Conservation (phyloP, 164 flowering plant species). For the Annona squamosa region DNA sequence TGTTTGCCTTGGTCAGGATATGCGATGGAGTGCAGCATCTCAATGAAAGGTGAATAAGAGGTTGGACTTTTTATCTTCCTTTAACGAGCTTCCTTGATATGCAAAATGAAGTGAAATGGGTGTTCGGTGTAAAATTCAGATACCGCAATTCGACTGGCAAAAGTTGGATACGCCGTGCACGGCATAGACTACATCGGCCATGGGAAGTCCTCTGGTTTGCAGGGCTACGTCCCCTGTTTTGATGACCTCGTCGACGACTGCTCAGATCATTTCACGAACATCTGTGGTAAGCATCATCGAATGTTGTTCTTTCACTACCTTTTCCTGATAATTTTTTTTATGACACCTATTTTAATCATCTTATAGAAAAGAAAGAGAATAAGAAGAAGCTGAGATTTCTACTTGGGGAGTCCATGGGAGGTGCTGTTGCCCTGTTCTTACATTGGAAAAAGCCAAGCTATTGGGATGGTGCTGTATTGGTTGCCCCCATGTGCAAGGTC, state of each 20-base stretch:
- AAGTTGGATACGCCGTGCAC: constrained; percentile 66
- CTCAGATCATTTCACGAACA: constrained; percentile 40
- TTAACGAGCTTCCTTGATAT: not conserved
- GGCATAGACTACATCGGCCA: constrained; percentile 87
- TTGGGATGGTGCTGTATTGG: constrained; percentile 85
- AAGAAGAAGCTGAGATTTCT: constrained; percentile 52
- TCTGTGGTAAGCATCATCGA: constrained; percentile 37
- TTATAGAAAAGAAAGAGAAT: constrained; percentile 4
- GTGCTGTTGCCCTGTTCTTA: constrained; percentile 62
- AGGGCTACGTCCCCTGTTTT: constrained; percentile 42
- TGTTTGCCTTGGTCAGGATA: constrained; percentile 1
- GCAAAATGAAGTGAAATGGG: not conserved
- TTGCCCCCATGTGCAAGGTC: constrained; percentile 98
- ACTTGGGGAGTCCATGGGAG: constrained; percentile 96
- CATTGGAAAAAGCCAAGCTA: constrained; percentile 57
- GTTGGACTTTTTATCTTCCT: not conserved
- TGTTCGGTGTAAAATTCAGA: constrained; percentile 27
- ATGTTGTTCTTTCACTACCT: not conserved
- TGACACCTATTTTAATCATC: not conserved
- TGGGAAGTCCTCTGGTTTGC: constrained; percentile 78
- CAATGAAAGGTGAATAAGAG: constrained; percentile 7
- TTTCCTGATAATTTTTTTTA: not conserved
- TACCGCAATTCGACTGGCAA: constrained; percentile 58
- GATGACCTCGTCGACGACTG: constrained; percentile 63
- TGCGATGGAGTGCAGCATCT: constrained; percentile 8